Evolutionary conservation across 768 basidiomycete genomes (phyloP), one percentile per base, ranked within the genome.

Genomic region (Panaeolus cyanescens): DNA sequence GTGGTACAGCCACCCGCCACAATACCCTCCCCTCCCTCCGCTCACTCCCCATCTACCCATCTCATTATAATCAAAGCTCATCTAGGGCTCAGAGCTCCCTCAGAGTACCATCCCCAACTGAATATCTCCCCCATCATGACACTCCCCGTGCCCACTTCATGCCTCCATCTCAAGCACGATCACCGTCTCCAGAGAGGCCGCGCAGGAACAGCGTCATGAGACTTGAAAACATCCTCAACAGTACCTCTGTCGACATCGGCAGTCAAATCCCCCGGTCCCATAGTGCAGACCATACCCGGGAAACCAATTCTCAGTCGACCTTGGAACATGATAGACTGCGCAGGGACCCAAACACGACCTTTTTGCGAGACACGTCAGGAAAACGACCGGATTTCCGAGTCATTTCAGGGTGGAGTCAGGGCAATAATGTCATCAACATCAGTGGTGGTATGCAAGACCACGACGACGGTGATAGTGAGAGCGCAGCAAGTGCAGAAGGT

Each of bases 181-280:
- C 45, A 5, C 45, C 22, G 4, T 50, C 56, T 1, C 30, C 56
- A 22, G 56, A 36, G 0, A 25, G 61, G 8, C 19, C 50, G 3
- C 62, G 67, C 31, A 63, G 68, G 28, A 67, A 64, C 36, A 67
- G 62, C 5, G 63, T 68, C 7, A 71, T 71, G 70, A 65, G 67
- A 17, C 55, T 71, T 13, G 70, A 71, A 56, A 69, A 68, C 58
- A 71, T 71, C 34, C 40, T 71, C 56, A 71, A 71, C 36, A 68
- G 63, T 5, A 62, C 59, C 15, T 64, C 65, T 13, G 64, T 67
- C 19, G 54, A 58, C 15, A 42, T 55, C 28, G 57, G 32, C 22
- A 34, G 5, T 10, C 45, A 50, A 1, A 50, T 50, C 15, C 25
- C 22, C 1, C 22, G 45, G 3, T 28, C 45, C 7, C 45, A 28